Evolutionary conservation across 164 flowering plant species (phyloP).

Genomic region (Euptelea pleiosperma): DNA sequence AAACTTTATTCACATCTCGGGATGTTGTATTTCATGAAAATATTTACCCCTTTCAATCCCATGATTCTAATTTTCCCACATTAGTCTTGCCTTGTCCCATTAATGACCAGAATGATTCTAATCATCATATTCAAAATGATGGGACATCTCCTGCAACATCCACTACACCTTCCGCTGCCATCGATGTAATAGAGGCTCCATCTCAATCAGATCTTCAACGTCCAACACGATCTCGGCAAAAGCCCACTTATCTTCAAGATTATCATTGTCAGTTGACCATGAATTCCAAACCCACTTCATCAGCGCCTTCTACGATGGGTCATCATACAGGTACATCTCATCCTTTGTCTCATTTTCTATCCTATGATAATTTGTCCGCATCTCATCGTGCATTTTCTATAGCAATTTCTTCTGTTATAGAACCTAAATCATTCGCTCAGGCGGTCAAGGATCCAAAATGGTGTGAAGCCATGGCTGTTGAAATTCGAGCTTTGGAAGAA

Average conservation of each 20-base stretch:
- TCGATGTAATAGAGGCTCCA: too few species aligned
- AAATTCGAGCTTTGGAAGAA: neutral
- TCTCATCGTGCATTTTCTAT: neutral
- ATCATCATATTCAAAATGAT: too few species aligned
- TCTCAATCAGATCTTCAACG: too few species aligned
- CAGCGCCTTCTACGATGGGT: too few species aligned
- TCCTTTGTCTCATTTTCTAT: too few species aligned
- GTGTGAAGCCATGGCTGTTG: slow-evolving; percentile 7
- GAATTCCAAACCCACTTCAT: neutral
- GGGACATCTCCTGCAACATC: neutral
- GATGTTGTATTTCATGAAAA: slow-evolving; percentile 13
- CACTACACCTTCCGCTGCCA: neutral
- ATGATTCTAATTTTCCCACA: too few species aligned
- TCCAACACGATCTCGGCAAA: neutral
- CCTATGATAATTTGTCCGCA: neutral
- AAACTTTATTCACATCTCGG: neutral
- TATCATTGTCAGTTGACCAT: slow-evolving; percentile 1
- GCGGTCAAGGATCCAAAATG: slow-evolving; percentile 6
- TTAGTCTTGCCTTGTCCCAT: neutral
- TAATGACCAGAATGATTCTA: too few species aligned
- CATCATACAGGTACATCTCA: too few species aligned
- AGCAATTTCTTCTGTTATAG: neutral
- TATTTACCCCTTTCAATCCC: too few species aligned
- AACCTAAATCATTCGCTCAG: neutral
- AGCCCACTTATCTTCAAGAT: too few species aligned